Evolutionary conservation across 768 basidiomycete species (phyloP).

Genomic region (Rhizopogon salebrosus): DNA sequence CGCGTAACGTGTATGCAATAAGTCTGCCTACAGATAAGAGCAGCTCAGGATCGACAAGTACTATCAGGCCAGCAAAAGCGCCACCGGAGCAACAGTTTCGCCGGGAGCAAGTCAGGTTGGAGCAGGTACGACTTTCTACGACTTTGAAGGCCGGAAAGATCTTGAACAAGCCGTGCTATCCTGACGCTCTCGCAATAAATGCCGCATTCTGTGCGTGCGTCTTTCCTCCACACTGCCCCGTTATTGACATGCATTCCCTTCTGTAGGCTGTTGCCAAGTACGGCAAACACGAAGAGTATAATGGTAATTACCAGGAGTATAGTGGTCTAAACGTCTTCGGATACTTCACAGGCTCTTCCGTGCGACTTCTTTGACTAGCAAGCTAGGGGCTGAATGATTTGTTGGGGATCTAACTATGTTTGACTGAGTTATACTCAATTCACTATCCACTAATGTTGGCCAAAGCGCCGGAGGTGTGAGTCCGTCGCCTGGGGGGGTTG

Average conservation of each 20-base stretch:
- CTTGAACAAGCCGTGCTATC: conserved; percentile 49
- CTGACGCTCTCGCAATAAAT: no score
- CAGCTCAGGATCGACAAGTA: conserved; percentile 22
- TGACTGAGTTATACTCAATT: no score
- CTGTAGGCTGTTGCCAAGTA: no score
- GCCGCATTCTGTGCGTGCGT: no score
- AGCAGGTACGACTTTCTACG: conserved; percentile 41
- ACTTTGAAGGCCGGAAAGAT: conserved; percentile 39
- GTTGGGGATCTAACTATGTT: no score
- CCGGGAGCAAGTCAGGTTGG: conserved; percentile 56
- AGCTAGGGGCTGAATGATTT: conserved; percentile 15
- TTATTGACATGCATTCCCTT: no score
- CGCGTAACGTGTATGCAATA: conserved; percentile 26
- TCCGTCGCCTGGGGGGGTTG: no score
- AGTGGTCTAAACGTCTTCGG: conserved; percentile 25
- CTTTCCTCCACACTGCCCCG: no score
- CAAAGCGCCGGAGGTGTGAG: no score
- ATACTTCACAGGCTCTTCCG: conserved; percentile 26
- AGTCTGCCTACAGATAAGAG: conserved; percentile 28
- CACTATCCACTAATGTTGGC: no score
- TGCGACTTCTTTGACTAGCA: conserved; percentile 38
- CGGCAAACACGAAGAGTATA: no score
- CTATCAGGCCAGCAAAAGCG: conserved; percentile 15
- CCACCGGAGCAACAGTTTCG: conserved; percentile 56
- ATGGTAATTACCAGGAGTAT: no score